A percentile compares a stretch with the other conserved stretches of the same genome.
Conservation (phyloP, 495 filamentous ascomycete genomes). For the Neurospora sp. region DNA sequence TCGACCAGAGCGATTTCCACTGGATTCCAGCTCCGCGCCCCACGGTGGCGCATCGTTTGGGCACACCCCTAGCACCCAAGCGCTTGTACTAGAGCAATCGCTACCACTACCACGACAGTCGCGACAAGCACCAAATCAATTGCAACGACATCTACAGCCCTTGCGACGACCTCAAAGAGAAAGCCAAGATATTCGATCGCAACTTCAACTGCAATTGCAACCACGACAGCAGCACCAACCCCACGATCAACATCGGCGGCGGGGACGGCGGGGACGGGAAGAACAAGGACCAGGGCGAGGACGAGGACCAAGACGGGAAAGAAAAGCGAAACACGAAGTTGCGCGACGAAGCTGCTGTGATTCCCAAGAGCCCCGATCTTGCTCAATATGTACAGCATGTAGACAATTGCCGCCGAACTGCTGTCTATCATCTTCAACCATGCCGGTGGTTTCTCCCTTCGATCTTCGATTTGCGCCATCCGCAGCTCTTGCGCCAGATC, state of each 20-base stretch:
- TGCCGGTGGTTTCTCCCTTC: constrained; percentile 6
- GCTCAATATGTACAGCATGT: constrained; percentile 15
- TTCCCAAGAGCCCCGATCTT: neutral
- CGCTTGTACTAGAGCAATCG: neutral
- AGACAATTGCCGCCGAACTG: neutral
- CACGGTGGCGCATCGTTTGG: neutral
- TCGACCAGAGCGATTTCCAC: neutral
- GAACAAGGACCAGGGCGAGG: neutral
- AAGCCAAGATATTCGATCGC: neutral
- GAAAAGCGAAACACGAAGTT: neutral
- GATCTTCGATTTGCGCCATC: neutral
- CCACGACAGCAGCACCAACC: neutral
- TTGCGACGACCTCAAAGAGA: neutral
- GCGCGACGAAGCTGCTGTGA: neutral
- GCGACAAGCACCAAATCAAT: neutral
- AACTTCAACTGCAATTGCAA: neutral
- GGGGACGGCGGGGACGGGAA: neutral
- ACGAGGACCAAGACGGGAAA: neutral
- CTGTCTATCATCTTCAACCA: constrained; percentile 4
- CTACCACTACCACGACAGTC: neutral
- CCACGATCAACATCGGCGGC: neutral
- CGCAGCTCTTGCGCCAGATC: neutral
- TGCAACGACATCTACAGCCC: neutral
- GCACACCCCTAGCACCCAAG: neutral
- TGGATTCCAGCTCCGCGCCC: neutral